A percentile compares a stretch with the other conserved stretches of the same genome.
phyloP scores from a whole-genome alignment of 1,284 basidiomycete genomes.

The Amylostereum areolatum region DNA sequence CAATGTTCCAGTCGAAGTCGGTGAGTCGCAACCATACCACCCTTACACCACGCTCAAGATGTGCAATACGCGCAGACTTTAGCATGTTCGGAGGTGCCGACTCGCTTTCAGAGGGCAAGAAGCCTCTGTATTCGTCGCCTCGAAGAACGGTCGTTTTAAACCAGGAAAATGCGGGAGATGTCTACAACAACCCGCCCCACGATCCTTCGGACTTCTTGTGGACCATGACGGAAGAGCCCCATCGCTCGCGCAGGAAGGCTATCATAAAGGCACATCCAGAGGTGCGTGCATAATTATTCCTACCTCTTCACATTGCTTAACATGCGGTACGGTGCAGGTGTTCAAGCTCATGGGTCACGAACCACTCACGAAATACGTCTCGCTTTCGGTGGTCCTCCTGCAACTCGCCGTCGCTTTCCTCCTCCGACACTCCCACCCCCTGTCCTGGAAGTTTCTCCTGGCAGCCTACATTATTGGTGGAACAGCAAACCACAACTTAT shows the following conservation, averaged over 20 bases:
- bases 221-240: constrained; percentile 97
- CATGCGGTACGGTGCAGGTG: constrained; percentile 44
- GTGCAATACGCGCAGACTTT: constrained; percentile 40
- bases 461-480: constrained; percentile 87
- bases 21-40: not conserved
- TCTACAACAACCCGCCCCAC: constrained; percentile 49
- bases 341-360: constrained; percentile 95
- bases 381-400: constrained; percentile 70
- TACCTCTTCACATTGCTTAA: not conserved
- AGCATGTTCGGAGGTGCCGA: constrained; percentile 80
- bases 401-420: constrained; percentile 67
- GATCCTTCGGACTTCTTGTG: constrained; percentile 84
- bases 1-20: constrained; percentile 11
- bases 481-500: constrained; percentile 95
- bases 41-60: not conserved
- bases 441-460: constrained; percentile 71
- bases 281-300: constrained; percentile 34
- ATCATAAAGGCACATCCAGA: constrained; percentile 95
- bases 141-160: constrained; percentile 49
- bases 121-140: constrained; percentile 34
- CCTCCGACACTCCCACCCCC: constrained; percentile 61
- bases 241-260: constrained; percentile 79
- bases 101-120: constrained; percentile 49
- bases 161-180: constrained; percentile 33
- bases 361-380: constrained; percentile 85